Evolutionary conservation across 2,329 filamentous ascomycete species (phyloP).

Genomic region (Xylaria polymorpha): DNA sequence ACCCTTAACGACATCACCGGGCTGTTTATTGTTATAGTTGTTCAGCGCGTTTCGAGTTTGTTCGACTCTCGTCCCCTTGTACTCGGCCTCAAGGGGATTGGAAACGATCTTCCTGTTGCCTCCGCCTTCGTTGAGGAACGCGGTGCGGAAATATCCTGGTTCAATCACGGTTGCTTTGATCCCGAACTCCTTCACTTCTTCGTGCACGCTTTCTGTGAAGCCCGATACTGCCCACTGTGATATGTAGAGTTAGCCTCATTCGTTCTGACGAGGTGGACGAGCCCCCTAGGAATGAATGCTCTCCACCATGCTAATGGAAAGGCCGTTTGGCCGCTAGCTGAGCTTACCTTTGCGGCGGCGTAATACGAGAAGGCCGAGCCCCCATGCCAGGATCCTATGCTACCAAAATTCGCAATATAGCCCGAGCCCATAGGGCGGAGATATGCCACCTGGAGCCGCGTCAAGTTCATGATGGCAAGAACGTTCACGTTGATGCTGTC

Average conservation of each 20-base stretch:
- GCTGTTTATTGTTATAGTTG: slow-evolving; percentile 60
- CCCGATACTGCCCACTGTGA: slow-evolving; percentile 53
- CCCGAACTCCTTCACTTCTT: slow-evolving; percentile 52
- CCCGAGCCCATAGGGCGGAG: slow-evolving; percentile 51
- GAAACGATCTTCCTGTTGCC: slow-evolving; percentile 43
- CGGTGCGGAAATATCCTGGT: slow-evolving; percentile 65
- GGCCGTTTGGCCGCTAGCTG: background rate
- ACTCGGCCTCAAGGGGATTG: slow-evolving; percentile 50
- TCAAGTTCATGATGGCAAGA: slow-evolving; percentile 54
- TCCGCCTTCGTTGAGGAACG: slow-evolving; percentile 56
- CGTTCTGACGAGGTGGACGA: background rate
- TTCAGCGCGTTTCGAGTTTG: slow-evolving; percentile 49
- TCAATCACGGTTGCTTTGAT: slow-evolving; percentile 59
- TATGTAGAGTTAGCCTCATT: slow-evolving; percentile 4
- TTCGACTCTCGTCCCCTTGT: slow-evolving; percentile 47
- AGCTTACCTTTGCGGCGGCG: slow-evolving; percentile 51
- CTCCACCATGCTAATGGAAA: background rate
- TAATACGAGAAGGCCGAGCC: slow-evolving; percentile 51
- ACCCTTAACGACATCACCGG: slow-evolving; percentile 67
- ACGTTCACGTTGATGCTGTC: slow-evolving; percentile 56
- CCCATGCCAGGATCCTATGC: slow-evolving; percentile 53
- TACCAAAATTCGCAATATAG: slow-evolving; percentile 57
- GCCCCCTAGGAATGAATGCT: background rate
- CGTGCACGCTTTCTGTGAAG: slow-evolving; percentile 51
- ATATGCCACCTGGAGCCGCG: slow-evolving; percentile 52